These are phyloP conservation scores for Alternaria novae-zelandiae DNA, from an alignment of 2,329 filamentous ascomycete genomes.

Conservation along the genomic window DNA sequence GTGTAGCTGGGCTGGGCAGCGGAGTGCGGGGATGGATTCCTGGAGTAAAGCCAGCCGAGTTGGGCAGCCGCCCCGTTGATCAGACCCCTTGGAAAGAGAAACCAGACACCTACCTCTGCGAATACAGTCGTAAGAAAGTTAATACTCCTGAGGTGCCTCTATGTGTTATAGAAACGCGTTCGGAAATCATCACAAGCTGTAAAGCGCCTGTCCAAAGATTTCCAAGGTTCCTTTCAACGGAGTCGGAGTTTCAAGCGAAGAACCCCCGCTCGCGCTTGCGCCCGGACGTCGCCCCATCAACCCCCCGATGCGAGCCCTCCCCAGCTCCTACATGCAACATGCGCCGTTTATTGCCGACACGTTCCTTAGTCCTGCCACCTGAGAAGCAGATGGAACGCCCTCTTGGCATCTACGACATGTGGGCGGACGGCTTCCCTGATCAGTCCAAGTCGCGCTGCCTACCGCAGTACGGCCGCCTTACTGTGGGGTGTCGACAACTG, in stretches of 20 bases:
- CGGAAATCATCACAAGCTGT: background rate
- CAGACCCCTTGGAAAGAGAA: background rate
- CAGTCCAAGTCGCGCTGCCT: constrained; percentile 9
- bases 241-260: background rate
- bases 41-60: constrained; percentile 22
- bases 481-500: constrained; percentile 3
- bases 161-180: background rate
- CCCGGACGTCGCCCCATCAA: constrained; percentile 13
- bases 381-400: constrained; percentile 8
- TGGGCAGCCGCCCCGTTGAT: constrained; percentile 14
- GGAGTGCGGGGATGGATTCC: constrained; percentile 19
- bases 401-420: constrained; percentile 17
- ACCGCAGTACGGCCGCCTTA: background rate
- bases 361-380: constrained; percentile 7
- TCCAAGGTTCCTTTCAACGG: background rate
- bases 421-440: constrained; percentile 32
- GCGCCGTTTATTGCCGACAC: constrained; percentile 9
- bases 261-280: constrained; percentile 10
- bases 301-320: constrained; percentile 18
- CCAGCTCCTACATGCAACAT: constrained; percentile 4
- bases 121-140: background rate
- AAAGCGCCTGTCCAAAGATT: background rate
- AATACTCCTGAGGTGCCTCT: background rate
- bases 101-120: background rate
- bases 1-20: constrained; percentile 6